These are phyloP conservation scores for Jatropha curcas DNA, from an alignment of 345 rosid genomes.

Conservation along the genomic window DNA sequence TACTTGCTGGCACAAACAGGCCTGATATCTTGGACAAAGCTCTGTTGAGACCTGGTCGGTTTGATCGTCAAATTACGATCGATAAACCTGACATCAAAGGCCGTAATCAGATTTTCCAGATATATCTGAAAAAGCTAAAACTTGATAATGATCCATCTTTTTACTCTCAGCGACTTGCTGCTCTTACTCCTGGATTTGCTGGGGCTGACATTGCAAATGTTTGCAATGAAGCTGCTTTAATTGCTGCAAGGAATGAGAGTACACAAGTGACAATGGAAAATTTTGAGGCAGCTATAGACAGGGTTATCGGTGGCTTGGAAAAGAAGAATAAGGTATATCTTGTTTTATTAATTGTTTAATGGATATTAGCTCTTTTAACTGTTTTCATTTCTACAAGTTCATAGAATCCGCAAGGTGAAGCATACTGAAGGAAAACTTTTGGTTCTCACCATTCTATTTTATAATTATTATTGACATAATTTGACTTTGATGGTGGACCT, in stretches of 20 bases:
- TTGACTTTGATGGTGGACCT: neutral
- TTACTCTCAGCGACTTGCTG: slow-evolving; percentile 87
- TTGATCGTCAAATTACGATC: slow-evolving; percentile 84
- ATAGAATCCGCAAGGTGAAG: neutral
- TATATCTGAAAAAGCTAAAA: slow-evolving; percentile 78
- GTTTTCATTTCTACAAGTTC: neutral
- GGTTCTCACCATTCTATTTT: neutral
- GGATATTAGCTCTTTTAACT: too few relatives aligned
- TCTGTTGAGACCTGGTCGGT: slow-evolving; percentile 81
- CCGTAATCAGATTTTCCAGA: slow-evolving; percentile 80
- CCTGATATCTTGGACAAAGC: slow-evolving; percentile 97
- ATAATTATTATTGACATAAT: neutral
- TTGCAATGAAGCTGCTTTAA: slow-evolving; percentile 91
- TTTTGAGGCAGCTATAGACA: slow-evolving; percentile 91
- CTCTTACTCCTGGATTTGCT: slow-evolving; percentile 96
- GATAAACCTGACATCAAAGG: slow-evolving; percentile 96
- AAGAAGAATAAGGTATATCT: slow-evolving; percentile 81
- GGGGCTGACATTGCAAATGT: slow-evolving; percentile 98
- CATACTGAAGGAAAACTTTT: neutral
- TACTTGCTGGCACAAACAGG: slow-evolving; percentile 95
- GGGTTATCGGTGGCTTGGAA: slow-evolving; percentile 98
- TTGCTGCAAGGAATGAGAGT: slow-evolving; percentile 74
- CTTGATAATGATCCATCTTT: slow-evolving; percentile 75
- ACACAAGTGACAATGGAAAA: slow-evolving; percentile 66
- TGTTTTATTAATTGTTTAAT: too few relatives aligned